Conservation (phyloP, 148 eudicot species). For the Cornus kousa region DNA sequence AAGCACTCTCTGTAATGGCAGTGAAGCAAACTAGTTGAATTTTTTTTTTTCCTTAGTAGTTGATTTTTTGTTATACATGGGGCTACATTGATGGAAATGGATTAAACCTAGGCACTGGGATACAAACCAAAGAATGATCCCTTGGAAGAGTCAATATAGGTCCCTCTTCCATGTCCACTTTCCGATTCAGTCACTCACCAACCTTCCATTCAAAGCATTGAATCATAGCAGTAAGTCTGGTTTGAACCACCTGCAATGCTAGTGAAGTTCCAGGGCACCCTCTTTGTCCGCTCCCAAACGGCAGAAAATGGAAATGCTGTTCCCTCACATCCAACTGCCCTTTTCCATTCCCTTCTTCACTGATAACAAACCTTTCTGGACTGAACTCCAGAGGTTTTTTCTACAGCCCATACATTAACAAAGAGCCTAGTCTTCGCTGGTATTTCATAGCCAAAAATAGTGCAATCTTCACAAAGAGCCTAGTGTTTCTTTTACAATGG, state of each 20-base stretch:
- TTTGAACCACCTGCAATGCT: too few species aligned
- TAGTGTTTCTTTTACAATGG: too few species aligned
- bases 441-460: too few species aligned
- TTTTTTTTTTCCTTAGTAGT: too few species aligned
- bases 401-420: slow-evolving; percentile 36
- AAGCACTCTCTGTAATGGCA: too few species aligned
- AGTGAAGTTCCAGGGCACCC: slow-evolving; percentile 22
- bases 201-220: too few species aligned
- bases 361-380: slow-evolving; percentile 32
- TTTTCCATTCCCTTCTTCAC: slow-evolving; percentile 8
- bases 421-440: slow-evolving; percentile 21
- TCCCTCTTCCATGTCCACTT: slow-evolving; percentile 42
- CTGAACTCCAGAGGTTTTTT: slow-evolving; percentile 25
- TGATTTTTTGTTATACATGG: too few species aligned
- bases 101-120: slow-evolving; percentile 13
- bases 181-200: too few species aligned
- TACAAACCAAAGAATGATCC: slow-evolving; percentile 37
- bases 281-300: slow-evolving; percentile 41
- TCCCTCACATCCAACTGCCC: slow-evolving; percentile 31
- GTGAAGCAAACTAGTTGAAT: too few species aligned
- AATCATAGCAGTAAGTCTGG: too few species aligned
- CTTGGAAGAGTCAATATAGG: slow-evolving; percentile 34
- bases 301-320: slow-evolving; percentile 35
- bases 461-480: too few species aligned
- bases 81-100: too few species aligned